phyloP scores from a whole-genome alignment of 306 rosid species.

The Adenanthera pavonina region DNA sequence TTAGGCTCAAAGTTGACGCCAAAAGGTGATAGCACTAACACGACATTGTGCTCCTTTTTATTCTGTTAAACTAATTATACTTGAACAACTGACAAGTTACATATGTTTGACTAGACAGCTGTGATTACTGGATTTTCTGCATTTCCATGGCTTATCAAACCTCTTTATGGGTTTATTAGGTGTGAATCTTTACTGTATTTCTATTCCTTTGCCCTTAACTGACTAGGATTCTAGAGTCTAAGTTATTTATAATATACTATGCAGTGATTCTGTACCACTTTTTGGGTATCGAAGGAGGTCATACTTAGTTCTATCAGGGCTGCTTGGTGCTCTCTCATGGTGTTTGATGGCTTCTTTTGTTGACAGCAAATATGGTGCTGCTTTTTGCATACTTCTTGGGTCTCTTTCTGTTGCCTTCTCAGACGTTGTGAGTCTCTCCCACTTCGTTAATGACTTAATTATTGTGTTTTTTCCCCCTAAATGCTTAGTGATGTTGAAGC shows the following conservation, averaged over 20 bases:
- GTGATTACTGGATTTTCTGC: slow-evolving; percentile 86
- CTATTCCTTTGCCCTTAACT: slow-evolving; percentile 23
- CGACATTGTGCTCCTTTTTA: not conserved
- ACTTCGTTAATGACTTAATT: slow-evolving; percentile 10
- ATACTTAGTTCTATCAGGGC: slow-evolving; percentile 91
- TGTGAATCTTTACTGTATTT: slow-evolving; percentile 37
- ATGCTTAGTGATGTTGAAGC: not conserved
- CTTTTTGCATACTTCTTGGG: slow-evolving; percentile 92
- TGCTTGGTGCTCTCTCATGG: slow-evolving; percentile 98
- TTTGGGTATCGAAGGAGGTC: slow-evolving; percentile 98
- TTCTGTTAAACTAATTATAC: slow-evolving; percentile 18
- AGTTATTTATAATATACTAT: slow-evolving; percentile 47
- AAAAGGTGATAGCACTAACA: slow-evolving; percentile 10
- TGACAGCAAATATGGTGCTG: slow-evolving; percentile 78
- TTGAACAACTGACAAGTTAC: slow-evolving; percentile 47
- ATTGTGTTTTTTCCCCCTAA: slow-evolving; percentile 4
- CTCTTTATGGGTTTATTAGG: slow-evolving; percentile 95
- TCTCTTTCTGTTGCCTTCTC: slow-evolving; percentile 99
- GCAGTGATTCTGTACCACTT: slow-evolving; percentile 96
- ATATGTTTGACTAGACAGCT: slow-evolving; percentile 83
- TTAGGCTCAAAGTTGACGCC: slow-evolving; percentile 13
- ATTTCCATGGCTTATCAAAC: slow-evolving; percentile 93
- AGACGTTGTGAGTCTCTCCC: slow-evolving; percentile 83
- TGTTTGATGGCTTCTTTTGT: slow-evolving; percentile 86
- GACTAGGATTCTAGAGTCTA: slow-evolving; percentile 18